Evolutionary conservation across 495 filamentous ascomycete species (phyloP).

Genomic region (Xylaria intraflava): DNA sequence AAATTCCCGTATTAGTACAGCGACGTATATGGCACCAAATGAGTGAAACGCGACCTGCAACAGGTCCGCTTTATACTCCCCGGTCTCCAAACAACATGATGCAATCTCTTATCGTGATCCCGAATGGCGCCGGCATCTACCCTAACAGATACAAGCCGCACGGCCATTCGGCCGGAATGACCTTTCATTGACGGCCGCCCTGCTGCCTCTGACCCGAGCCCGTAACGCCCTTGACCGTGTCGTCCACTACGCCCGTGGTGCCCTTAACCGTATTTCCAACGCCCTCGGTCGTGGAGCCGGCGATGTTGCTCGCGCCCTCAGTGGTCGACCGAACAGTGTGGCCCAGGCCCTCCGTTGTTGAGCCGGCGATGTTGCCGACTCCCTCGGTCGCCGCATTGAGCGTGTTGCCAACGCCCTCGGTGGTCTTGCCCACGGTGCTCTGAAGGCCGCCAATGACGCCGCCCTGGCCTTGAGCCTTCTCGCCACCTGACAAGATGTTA

Average conservation of each 20-base stretch:
- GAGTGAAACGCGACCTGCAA: neutral
- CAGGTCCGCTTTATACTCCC: neutral
- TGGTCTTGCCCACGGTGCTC: conserved; percentile 30
- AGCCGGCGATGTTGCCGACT: conserved; percentile 26
- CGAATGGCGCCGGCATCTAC: neutral
- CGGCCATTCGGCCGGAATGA: neutral
- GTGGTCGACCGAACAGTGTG: conserved; percentile 23
- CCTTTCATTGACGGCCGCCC: neutral
- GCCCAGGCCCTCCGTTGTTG: conserved; percentile 25
- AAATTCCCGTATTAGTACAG: no score
- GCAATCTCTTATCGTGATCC: neutral
- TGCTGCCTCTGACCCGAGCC: conserved; percentile 9
- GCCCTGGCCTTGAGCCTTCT: conserved; percentile 35
- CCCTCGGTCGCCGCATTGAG: conserved; percentile 27
- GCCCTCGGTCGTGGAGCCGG: conserved; percentile 22
- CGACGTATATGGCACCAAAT: no score
- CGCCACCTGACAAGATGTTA: conserved; percentile 35
- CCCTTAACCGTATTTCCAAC: conserved; percentile 17
- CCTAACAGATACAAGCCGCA: neutral
- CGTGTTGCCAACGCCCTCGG: conserved; percentile 25
- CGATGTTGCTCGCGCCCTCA: conserved; percentile 26
- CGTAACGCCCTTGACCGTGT: conserved; percentile 19
- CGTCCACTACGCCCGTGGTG: conserved; percentile 16
- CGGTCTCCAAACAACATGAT: neutral
- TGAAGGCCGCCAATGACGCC: conserved; percentile 32